These are phyloP conservation scores for Sporopachydermia cereana DNA, from an alignment of 1,139 yeast species.

Conservation along the genomic window DNA sequence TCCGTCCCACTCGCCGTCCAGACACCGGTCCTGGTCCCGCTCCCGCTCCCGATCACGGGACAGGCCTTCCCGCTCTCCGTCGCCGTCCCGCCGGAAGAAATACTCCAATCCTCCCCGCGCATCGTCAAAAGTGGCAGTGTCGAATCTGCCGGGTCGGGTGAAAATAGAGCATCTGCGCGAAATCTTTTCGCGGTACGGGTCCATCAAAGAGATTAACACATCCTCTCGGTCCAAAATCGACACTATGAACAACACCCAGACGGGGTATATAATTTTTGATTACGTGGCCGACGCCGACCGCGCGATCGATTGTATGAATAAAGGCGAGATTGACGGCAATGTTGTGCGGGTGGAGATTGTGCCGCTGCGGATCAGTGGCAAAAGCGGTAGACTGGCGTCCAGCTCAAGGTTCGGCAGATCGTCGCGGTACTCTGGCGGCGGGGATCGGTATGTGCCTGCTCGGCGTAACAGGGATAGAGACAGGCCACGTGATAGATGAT, in stretches of 20 bases:
- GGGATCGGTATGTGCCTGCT: constrained; percentile 1
- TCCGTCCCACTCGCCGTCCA: constrained; percentile 1
- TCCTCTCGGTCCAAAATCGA: constrained; percentile 1
- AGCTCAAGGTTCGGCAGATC: constrained; percentile 1
- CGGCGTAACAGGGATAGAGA: neutral
- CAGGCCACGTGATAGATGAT: neutral
- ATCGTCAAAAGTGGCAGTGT: constrained; percentile 1
- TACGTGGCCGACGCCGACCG: constrained; percentile 2
- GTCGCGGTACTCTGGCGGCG: neutral
- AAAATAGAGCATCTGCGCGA: constrained; percentile 1
- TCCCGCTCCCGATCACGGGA: constrained; percentile 5
- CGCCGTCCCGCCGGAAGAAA: neutral
- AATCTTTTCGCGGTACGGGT: neutral
- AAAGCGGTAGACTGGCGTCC: neutral
- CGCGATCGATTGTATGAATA: constrained; percentile 1
- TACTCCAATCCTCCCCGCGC: neutral
- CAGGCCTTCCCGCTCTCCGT: neutral
- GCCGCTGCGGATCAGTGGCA: neutral
- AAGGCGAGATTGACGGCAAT: constrained; percentile 1
- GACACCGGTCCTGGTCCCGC: constrained; percentile 4
- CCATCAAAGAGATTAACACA: constrained; percentile 2
- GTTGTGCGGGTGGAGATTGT: constrained; percentile 2
- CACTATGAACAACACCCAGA: constrained; percentile 4
- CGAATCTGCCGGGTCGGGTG: neutral
- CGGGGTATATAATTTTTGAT: constrained; percentile 3